Conservation (phyloP, 176 grass and related monocot species). For the Saccharum officinarum region DNA sequence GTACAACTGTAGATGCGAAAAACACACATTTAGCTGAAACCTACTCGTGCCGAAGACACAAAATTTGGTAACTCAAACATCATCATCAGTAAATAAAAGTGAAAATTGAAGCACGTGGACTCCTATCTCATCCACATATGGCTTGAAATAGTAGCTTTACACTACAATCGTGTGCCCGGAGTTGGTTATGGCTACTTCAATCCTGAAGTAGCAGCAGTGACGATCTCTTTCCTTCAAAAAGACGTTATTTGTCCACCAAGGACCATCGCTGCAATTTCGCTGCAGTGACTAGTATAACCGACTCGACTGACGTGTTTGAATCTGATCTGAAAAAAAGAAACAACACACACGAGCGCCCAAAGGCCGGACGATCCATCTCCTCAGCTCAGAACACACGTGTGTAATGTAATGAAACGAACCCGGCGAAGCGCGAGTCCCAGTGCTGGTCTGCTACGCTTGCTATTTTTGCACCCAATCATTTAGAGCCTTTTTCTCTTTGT, state of each 20-base stretch:
- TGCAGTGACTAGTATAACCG: background rate
- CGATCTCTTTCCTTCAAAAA: background rate
- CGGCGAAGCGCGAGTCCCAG: background rate
- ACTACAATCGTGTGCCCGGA: background rate
- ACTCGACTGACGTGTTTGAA: background rate
- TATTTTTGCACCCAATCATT: conserved; percentile 32
- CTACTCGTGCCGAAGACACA: background rate
- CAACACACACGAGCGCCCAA: no score
- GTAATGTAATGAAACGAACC: background rate
- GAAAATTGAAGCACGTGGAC: background rate
- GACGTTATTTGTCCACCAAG: background rate
- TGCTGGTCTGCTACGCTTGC: background rate
- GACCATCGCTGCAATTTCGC: background rate
- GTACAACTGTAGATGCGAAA: no score
- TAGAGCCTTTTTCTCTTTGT: background rate
- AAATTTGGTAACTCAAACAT: background rate
- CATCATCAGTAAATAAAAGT: background rate
- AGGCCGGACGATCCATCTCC: background rate
- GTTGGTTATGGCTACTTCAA: background rate
- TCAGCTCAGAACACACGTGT: background rate
- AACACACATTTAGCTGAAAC: background rate
- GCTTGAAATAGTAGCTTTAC: background rate
- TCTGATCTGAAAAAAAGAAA: no score
- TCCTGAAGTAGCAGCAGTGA: background rate
- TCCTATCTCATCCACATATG: background rate